Base-by-base conservation (phyloP, 2,329 filamentous ascomycete species). In the Aureobasidium sp. region DNA sequence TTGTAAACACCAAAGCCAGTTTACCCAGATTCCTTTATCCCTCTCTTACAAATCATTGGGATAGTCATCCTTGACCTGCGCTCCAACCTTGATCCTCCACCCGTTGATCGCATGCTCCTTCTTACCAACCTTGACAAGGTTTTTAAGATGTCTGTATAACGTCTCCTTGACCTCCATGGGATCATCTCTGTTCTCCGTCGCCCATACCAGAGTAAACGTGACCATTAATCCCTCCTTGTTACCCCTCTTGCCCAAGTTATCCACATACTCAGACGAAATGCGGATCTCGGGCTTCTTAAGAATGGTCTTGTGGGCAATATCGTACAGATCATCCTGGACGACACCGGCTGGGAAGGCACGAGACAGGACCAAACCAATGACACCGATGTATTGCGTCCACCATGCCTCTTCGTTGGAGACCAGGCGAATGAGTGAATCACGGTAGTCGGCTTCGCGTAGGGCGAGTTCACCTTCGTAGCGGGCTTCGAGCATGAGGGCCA, bases 401-500 rank as follows among this genome's bases (percentile, higher is more conserved):
- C 85, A 87, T 27, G 49, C 59, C 47, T 61, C 59, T 40, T 61
- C 59, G 5, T 52, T 52, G 1, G 59, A 61, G 2, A 61, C 44
- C 3, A 61, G 31, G 24, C 49, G 59, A 3, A 52, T 52, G 6
- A 61, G 49, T 22, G 39, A 29, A 24, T 48, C 17, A 15, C 49
- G 59, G 24, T 61, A 61, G 6, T 45, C 40, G 5, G 24, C 22
- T n/a, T 61, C 59, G 15, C 59, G 59, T 3, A 82, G 81, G 42
- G 82, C 81, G 4, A 63, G 60, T 40, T 70, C 69, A 2, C 83
- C 84, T n/a, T 84, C 86, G 83, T 89, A 92, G 64, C 90, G 81
- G 48, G 86, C 84, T 66, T 84, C 89, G 2, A 88, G 77, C 1
- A 85, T 81, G 11, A 94, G 75, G 0, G 84, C 88, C 4, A 94